Evolutionary conservation across 768 basidiomycete species (phyloP).

Genomic region (Auriscalpium vulgare): DNA sequence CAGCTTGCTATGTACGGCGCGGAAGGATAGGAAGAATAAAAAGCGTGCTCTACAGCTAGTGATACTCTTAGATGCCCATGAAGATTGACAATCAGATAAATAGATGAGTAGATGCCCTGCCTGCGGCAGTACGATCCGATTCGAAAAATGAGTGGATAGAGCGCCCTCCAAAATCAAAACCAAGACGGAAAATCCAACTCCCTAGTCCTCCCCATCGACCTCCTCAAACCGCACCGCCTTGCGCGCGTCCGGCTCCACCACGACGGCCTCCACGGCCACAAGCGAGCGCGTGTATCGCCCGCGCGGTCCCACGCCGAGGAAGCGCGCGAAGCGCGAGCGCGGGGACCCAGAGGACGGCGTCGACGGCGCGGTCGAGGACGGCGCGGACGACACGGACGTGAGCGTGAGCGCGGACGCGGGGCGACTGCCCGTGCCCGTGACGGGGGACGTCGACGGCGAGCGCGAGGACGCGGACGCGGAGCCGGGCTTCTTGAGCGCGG

Average conservation of each 20-base stretch:
- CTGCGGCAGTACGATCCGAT: too few species aligned
- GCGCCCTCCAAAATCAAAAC: too few species aligned
- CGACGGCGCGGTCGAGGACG: constrained; percentile 18
- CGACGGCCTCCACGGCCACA: neutral
- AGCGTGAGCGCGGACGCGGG: constrained; percentile 32
- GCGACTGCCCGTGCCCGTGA: constrained; percentile 9
- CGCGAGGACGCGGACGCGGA: constrained; percentile 12
- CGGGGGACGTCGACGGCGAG: constrained; percentile 22
- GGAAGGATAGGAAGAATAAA: too few species aligned
- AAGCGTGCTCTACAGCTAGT: too few species aligned
- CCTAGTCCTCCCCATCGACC: constrained; percentile 2
- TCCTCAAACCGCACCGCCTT: constrained; percentile 11
- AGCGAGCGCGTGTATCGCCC: neutral
- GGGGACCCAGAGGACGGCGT: constrained; percentile 15
- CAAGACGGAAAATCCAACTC: neutral
- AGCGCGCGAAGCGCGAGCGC: constrained; percentile 25
- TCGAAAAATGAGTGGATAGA: too few species aligned
- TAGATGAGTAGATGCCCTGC: too few species aligned
- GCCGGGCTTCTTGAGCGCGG: constrained; percentile 52
- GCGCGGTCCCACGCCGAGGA: constrained; percentile 2
- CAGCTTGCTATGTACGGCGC: too few species aligned
- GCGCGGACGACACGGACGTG: constrained; percentile 36
- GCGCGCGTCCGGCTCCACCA: neutral
- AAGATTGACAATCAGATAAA: too few species aligned
- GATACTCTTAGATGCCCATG: too few species aligned